phyloP scores from a whole-genome alignment of 345 rosid genomes.

The Ceriops decandra region DNA sequence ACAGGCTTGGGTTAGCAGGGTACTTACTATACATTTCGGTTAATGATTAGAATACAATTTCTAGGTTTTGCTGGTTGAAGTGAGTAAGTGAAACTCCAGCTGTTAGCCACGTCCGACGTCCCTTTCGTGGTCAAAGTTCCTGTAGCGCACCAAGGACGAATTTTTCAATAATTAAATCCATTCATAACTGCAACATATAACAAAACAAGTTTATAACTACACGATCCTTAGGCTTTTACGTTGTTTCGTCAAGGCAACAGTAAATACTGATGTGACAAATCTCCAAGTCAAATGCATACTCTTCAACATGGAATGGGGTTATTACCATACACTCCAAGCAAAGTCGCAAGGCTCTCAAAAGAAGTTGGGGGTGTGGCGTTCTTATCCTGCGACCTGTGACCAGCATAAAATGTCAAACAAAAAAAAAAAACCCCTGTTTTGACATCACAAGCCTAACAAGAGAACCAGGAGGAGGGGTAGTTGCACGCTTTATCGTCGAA shows the following conservation, averaged over 20 bases:
- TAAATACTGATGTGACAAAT: too few relatives aligned
- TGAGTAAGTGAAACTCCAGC: slow-evolving; percentile 5
- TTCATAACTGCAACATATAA: neutral
- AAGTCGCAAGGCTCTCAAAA: neutral
- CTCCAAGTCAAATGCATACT: neutral
- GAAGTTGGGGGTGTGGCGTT: neutral
- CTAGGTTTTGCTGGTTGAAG: neutral
- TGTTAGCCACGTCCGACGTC: slow-evolving; percentile 15
- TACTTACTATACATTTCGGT: too few relatives aligned
- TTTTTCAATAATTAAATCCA: neutral
- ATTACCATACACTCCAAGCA: neutral
- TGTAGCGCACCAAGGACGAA: neutral
- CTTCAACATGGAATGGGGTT: neutral
- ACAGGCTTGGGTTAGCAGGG: too few relatives aligned
- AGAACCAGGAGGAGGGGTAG: neutral
- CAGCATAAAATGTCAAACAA: neutral
- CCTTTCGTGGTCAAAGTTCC: neutral
- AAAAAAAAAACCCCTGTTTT: neutral
- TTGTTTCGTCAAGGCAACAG: too few relatives aligned
- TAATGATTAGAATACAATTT: too few relatives aligned
- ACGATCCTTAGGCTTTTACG: neutral
- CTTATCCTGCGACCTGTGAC: slow-evolving; percentile 21
- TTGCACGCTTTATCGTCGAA: neutral
- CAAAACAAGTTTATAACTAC: neutral
- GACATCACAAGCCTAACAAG: neutral